Evolutionary conservation across 2,329 filamentous ascomycete species (phyloP), one percentile per base, ranked within the genome.

Genomic region (Leptographium lundbergii): DNA sequence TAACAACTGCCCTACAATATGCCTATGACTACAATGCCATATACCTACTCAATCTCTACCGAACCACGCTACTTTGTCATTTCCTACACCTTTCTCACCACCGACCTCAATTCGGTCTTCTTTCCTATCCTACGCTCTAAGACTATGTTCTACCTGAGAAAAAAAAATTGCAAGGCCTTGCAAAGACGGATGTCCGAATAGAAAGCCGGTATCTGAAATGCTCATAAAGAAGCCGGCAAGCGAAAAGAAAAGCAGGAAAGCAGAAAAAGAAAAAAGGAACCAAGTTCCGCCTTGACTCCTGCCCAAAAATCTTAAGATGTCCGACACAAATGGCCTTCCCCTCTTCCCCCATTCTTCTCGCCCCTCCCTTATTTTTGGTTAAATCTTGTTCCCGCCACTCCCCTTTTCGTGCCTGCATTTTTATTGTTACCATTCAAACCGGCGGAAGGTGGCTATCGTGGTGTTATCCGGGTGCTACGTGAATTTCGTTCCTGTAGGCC

Each of bases 401-500:
- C 27, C n/a, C 32, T 42, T n/a, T 42, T 39, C 11, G 19, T 22
- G 14, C 22, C 24, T 53, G 50, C 34, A 36, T 53, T 56, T 17
- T 53, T 45, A 36, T 17, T 42, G 48, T 32, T 57, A 39, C 32
- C 7, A 13, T 42, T 25, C 22, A 27, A 14, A 58, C 22, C 27
- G 24, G 56, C 27, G 34, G 34, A 42, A 39, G 48, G 34, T 32
- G 17, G 19, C 47, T n/a, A 52, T 25, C 19, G 27, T 29, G n/a
- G 19, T 54, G 19, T 53, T 55, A 4, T 29, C n/a, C 54, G 54
- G 45, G 58, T 57, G 52, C 34, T 55, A 59, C 58, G n/a, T 14
- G 45, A 36, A 59, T 60, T 60, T 36, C 62, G 61, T 60, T 55
- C 36, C 39, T 52, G 60, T 24, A 60, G 9, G 29, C 27, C 61